A percentile compares a stretch with the other conserved stretches of the same genome.
phyloP scores from a whole-genome alignment of 306 rosid species.

The Benincasa hispida region DNA sequence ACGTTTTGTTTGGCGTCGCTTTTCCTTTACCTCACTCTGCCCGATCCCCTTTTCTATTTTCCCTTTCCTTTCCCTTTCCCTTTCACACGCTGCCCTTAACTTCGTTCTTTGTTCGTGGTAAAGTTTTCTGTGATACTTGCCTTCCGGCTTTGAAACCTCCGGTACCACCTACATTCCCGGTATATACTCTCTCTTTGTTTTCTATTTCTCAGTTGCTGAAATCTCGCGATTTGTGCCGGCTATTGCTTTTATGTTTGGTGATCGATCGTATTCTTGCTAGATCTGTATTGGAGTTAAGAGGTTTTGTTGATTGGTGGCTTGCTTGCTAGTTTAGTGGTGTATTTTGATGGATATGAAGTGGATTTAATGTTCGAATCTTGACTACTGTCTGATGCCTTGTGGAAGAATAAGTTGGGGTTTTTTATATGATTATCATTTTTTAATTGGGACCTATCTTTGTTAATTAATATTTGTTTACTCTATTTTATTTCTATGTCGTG shows the following conservation, averaged over 20 bases:
- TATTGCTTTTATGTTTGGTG: background rate
- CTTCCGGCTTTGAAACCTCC: conserved; percentile 76
- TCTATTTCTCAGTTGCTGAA: background rate
- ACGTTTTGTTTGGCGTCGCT: too few relatives aligned
- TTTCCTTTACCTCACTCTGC: too few relatives aligned
- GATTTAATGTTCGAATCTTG: background rate
- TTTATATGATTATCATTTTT: too few relatives aligned
- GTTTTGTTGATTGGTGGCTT: background rate
- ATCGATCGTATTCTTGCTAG: background rate
- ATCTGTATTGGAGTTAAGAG: background rate
- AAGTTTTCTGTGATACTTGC: conserved; percentile 70
- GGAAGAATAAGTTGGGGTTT: background rate
- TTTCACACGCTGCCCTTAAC: conserved; percentile 39
- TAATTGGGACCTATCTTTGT: too few relatives aligned
- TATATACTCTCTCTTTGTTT: conserved; percentile 1
- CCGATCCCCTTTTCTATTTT: too few relatives aligned
- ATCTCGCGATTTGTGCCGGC: background rate
- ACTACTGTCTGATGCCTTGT: background rate
- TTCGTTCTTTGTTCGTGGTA: conserved; percentile 48
- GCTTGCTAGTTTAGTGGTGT: background rate
- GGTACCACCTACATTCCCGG: conserved; percentile 66
- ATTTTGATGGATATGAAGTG: background rate
- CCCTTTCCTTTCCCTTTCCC: too few relatives aligned
- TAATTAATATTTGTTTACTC: background rate
- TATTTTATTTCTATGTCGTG: background rate